Evolutionary conservation across 1,284 basidiomycete species (phyloP).

Genomic region (Flammula alnicola): DNA sequence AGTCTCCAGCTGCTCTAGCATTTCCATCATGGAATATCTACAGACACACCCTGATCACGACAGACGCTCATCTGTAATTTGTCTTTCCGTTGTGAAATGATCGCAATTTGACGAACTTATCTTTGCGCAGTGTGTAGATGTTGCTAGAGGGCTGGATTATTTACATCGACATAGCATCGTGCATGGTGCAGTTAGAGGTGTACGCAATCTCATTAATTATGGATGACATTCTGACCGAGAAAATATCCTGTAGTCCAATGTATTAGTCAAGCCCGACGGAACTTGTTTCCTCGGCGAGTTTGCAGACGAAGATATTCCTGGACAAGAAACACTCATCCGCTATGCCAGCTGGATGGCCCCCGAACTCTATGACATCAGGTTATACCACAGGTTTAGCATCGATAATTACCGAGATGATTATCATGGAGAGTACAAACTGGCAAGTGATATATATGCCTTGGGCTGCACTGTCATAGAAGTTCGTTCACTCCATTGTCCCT

Average conservation of each 20-base stretch:
- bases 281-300: slow-evolving; percentile 25
- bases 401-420: slow-evolving; percentile 27
- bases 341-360: slow-evolving; percentile 25
- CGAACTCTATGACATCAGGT: slow-evolving; percentile 21
- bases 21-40: slow-evolving; percentile 20
- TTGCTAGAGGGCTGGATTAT: slow-evolving; percentile 23
- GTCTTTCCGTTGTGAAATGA: background rate
- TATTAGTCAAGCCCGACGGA: slow-evolving; percentile 23
- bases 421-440: slow-evolving; percentile 25
- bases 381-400: slow-evolving; percentile 17
- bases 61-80: slow-evolving; percentile 16
- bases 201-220: slow-evolving; percentile 11
- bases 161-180: slow-evolving; percentile 24
- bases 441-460: slow-evolving; percentile 27
- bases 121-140: slow-evolving; percentile 21
- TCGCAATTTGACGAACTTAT: background rate
- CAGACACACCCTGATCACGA: slow-evolving; percentile 12
- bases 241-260: slow-evolving; percentile 19
- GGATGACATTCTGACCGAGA: background rate
- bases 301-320: slow-evolving; percentile 19
- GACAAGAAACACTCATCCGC: slow-evolving; percentile 13
- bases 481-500: background rate
- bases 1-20: slow-evolving; percentile 14
- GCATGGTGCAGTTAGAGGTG: slow-evolving; percentile 27
- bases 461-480: slow-evolving; percentile 26